phyloP scores from a whole-genome alignment of 1,284 basidiomycete species.

The Stygiomarasmius scandens region DNA sequence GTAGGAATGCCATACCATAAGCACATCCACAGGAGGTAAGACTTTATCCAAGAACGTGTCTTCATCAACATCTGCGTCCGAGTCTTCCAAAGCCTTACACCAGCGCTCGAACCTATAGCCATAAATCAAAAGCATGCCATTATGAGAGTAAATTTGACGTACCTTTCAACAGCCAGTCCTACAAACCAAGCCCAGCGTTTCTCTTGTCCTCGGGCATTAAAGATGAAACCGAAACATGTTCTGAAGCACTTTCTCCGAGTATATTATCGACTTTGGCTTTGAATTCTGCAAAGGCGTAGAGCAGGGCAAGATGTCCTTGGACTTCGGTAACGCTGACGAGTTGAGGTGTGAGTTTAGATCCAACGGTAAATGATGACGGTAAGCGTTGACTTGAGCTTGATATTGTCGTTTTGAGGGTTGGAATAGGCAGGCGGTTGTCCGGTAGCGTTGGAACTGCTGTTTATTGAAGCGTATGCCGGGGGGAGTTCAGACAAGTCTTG shows the following conservation, averaged over 20 bases:
- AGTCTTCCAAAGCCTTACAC: conserved; percentile 23
- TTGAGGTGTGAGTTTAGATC: conserved; percentile 6
- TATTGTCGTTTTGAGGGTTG: too few relatives aligned
- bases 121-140: too few relatives aligned
- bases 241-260: neutral
- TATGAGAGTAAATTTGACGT: neutral
- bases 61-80: neutral
- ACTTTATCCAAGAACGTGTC: conserved; percentile 20
- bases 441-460: too few relatives aligned
- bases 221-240: too few relatives aligned
- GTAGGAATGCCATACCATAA: conserved; percentile 54
- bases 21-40: conserved; percentile 47
- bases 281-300: conserved; percentile 31
- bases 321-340: conserved; percentile 28
- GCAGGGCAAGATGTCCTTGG: conserved; percentile 31
- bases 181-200: conserved; percentile 38
- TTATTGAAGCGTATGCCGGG: too few relatives aligned
- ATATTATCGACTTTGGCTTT: conserved; percentile 25
- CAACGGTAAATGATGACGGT: neutral
- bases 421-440: too few relatives aligned
- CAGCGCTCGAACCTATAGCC: conserved; percentile 36
- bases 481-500: too few relatives aligned
- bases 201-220: conserved; percentile 28
- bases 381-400: neutral
- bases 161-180: conserved; percentile 38